These are phyloP conservation scores for Xylaria hypoxylon DNA, from an alignment of 2,329 filamentous ascomycete genomes.

Conservation along the genomic window DNA sequence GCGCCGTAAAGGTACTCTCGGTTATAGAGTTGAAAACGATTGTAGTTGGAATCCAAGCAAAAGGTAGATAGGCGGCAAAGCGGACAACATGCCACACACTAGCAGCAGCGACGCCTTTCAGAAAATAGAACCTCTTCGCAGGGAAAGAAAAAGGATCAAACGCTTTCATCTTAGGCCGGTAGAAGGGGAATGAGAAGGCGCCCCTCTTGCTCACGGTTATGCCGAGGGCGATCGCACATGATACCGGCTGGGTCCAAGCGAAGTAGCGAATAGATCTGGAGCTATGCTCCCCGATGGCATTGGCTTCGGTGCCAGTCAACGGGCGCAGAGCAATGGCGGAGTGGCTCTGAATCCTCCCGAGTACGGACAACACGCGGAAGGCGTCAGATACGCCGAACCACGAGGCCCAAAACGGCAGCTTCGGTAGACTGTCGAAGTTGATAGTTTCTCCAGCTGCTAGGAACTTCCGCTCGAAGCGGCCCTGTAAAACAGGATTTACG, in stretches of 20 bases:
- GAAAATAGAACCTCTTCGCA: slow-evolving; percentile 35
- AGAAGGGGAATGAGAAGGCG: slow-evolving; percentile 57
- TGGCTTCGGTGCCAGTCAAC: slow-evolving; percentile 47
- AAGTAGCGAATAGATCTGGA: slow-evolving; percentile 48
- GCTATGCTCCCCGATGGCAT: slow-evolving; percentile 45
- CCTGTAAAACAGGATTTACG: slow-evolving; percentile 28
- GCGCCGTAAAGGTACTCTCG: slow-evolving; percentile 41
- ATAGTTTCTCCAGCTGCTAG: slow-evolving; percentile 48
- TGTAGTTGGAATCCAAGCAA: slow-evolving; percentile 43
- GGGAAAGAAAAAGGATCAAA: slow-evolving; percentile 53
- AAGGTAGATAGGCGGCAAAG: slow-evolving; percentile 51
- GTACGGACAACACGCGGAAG: slow-evolving; percentile 24
- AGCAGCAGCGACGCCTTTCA: slow-evolving; percentile 46
- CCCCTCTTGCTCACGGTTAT: slow-evolving; percentile 48
- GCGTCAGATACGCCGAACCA: slow-evolving; percentile 3
- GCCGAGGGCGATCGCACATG: slow-evolving; percentile 41
- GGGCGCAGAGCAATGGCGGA: slow-evolving; percentile 37
- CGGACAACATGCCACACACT: slow-evolving; percentile 54
- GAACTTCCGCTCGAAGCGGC: slow-evolving; percentile 41
- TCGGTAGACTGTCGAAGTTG: slow-evolving; percentile 44
- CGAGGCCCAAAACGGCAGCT: slow-evolving; percentile 35
- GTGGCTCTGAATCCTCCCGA: slow-evolving; percentile 21
- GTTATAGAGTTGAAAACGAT: slow-evolving; percentile 51
- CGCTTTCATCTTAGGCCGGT: slow-evolving; percentile 50
- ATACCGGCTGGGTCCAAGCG: slow-evolving; percentile 48